Base-by-base conservation (phyloP, 306 rosid species). In the Prunus dulcis region DNA sequence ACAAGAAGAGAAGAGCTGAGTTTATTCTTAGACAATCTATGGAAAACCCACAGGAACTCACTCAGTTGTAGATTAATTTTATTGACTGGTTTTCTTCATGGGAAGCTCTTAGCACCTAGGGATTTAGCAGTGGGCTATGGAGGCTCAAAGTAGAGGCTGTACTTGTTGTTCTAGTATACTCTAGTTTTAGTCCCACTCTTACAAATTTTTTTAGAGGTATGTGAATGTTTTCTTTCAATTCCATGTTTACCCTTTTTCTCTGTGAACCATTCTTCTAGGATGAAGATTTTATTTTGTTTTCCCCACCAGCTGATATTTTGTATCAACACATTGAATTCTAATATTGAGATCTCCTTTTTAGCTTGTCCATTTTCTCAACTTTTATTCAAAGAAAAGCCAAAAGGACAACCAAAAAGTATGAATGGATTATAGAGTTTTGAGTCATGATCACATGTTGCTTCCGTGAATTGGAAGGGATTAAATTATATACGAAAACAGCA, bases 1-100 rank as follows among this genome's bases (percentile, higher is more conserved):
- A 94, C 61, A 94, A 89, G 91, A 94, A 91, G 87, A 87, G 96
- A 76, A 88, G 96, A 79, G 96, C 97, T 3, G 97, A 90, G 86
- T 86, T 83, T 83, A 94, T 93, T 83, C 90, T 93, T 68, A 90
- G 89, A 76, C 97, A 90, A 34, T 83, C 98, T 64, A 84, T 87
- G 86, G 93, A 90, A 82, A 90, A 87, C 61, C 91, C 97, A 3
- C 96, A 90, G 67, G 98, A 94, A 73, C 97, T 94, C 61, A 94
- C 80, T 71, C 88, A 90, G 69, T 80, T 90, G 86, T 93, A 91
- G 90, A 81, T 84, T 80, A 77, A 71, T 72, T 74, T 81, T 65
- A 64, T 81, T 86, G 73, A 75, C 78, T 45, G 81, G 78, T 78
- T 57, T 69, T 70, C 23, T 51, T 38, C 9, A 20, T 38, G 49